Evolutionary conservation across 345 rosid species (phyloP), one percentile per base, ranked within the genome.

Genomic region (Raphanus sativus): DNA sequence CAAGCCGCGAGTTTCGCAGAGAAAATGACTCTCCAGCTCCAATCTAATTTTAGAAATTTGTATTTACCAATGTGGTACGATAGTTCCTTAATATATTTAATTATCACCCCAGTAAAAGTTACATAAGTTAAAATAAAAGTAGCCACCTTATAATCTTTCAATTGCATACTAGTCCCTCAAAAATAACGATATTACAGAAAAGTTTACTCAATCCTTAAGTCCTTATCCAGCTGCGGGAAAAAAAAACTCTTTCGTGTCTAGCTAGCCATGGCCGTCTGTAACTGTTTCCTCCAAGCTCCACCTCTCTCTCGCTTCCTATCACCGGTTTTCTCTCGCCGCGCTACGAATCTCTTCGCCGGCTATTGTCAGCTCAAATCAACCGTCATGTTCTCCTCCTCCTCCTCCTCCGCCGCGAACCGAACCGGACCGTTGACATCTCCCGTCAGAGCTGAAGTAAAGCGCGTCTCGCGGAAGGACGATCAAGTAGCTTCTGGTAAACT

Each of bases 401-500:
- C 52, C 54, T 48, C 54, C 54, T 79, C 79, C 70, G 36, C 77
- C 30, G 58, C 28, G 61, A 81, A 69, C 80, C 81, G 65, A 34
- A 71, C 80, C 75, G 62, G n/a, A 38, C 80, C 62, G 45, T 75
- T 62, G 32, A 63, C 62, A 33, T 32, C 67, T 63, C 81, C 75
- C 26, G 67, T 87, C 26, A 75, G 68, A 13, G 84, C 84, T 71
- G 80, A 80, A 75, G 87, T 86, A 38, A 88, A 80, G 79, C 88
- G 92, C 50, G 78, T 70, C 71, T 70, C 77, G 4, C 71, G 77
- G 73, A 84, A 70, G 83, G 84, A 81, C 25, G 77, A 68, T 32
- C 77, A 55, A 71, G 26, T 86, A 6, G 89, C 91, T 81, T 84
- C 84, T 9, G 69, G 95, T 90, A 82, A 86, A 86, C 83, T 70